Evolutionary conservation across 2,329 filamentous ascomycete genomes (phyloP), one percentile per base, ranked within the genome.

Genomic region (Ilyonectria robusta): DNA sequence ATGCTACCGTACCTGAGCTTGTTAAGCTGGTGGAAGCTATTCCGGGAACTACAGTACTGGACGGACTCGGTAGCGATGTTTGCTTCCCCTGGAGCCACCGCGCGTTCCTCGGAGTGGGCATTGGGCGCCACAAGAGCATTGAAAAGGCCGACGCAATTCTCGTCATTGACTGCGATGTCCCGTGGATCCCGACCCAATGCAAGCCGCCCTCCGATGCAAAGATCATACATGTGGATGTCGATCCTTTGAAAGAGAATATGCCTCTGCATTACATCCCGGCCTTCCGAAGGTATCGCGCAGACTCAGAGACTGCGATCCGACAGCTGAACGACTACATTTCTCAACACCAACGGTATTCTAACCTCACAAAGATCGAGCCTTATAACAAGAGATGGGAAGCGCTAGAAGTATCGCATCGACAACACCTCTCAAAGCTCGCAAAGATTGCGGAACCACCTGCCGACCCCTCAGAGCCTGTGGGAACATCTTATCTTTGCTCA

Each of bases 101-200:
- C 2, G 88, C 82, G 0, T 92, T 87, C 81, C 77, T 93, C 29
- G 91, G 94, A 2, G 78, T 95, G 58, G 86, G 90, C 42, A 95
- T 91, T 74, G 93, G 94, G 8, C 85, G 88, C 4, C 92, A 97
- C 57, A 88, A 93, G 2, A 85, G 85, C 35, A 93, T 97, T 77
- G 87, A 86, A 66, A 88, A 89, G 0, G 93, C 95, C 1, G 95
- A 97, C 78, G 89, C 94, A 33, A 96, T 97, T 69, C 72, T 97
- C 1, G 91, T 97, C 4, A 78, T 97, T 21, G 93, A 97, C 80
- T 96, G 94, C 72, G 94, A 97, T 77, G 94, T 97, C 0, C 94
- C 95, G 0, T 97, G 94, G 94, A 94, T 98, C 63, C 90, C 91
- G 15, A 96, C 93, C 0, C 89, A 90, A 23, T 89, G 87, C 78